Evolutionary conservation across 108 stramenopile species (phyloP), one percentile per base, ranked within the genome.

Genomic region (Conticribra weissflogii): DNA sequence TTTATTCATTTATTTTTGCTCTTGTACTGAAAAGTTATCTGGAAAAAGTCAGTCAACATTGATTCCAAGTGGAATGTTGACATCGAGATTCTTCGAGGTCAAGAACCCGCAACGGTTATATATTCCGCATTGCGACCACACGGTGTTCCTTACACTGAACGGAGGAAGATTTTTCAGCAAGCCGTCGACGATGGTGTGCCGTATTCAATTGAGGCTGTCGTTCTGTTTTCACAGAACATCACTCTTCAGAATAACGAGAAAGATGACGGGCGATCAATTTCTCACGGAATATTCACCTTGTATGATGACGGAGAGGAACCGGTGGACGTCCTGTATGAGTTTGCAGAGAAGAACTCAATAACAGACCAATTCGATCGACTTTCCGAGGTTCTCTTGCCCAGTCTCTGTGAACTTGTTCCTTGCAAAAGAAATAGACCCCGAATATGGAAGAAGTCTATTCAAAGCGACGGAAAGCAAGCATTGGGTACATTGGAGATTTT

Each of bases 291-390:
- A 15, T 73, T 80, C 30, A 24, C 55, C 4, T 3, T 80, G 18
- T 74, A 80, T 41, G 79, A 80, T 57, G 66, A 82, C 24, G 81
- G 81, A 0, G 68, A 33, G 5, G 76, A 82, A 44, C 81, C 81
- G 3, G 49, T 82, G 31, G 81, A 82, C 51, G 76, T 33, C 28
- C 36, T 82, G n/a, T 73, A 76, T 48, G 59, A 72, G 3, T 82
- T 75, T 46, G 59, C 64, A 1, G 68, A 55, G 23, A 48, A 72
- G 16, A 56, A 77, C 52, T 59, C 57, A 5, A 57, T 70, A 14
- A 59, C 61, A n/a, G 1, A 19, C 8, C 59, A 64, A 48, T 73
- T 77, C 24, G 30, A 80, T 12, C 59, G 33, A 30, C 44, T 80
- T 21, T 21, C 46, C 4, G 27, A 74, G 31, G 36, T 47, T 2